phyloP scores from a whole-genome alignment of 1,284 basidiomycete species.

The Uromyces viciae-fabae region DNA sequence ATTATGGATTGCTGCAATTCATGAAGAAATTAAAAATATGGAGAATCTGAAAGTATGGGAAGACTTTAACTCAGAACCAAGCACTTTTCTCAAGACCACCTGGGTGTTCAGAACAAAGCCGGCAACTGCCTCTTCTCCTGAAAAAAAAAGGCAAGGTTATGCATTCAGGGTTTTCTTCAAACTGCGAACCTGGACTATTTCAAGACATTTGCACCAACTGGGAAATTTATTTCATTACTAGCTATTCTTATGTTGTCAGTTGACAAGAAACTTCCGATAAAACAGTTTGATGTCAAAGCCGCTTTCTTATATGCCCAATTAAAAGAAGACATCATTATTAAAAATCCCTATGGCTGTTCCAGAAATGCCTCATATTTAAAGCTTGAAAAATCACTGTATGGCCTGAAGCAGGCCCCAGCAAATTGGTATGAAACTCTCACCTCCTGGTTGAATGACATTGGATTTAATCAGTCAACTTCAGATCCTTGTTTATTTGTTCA shows the following conservation, averaged over 20 bases:
- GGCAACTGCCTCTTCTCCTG: constrained; percentile 53
- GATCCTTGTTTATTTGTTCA: no score
- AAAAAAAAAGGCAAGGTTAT: constrained; percentile 56
- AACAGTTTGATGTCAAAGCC: constrained; percentile 58
- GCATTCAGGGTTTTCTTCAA: constrained; percentile 59
- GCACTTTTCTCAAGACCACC: constrained; percentile 51
- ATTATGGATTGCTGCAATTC: background rate
- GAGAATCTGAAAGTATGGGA: background rate
- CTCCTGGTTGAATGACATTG: no score
- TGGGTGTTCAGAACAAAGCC: constrained; percentile 57
- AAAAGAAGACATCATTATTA: constrained; percentile 57
- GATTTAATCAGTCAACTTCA: no score
- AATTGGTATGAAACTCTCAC: no score
- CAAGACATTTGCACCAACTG: constrained; percentile 58
- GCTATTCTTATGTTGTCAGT: constrained; percentile 56
- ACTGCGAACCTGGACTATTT: constrained; percentile 57
- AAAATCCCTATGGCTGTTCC: constrained; percentile 51
- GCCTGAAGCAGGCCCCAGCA: no score
- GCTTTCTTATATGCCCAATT: constrained; percentile 58
- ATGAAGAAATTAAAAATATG: background rate
- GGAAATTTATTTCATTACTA: constrained; percentile 54
- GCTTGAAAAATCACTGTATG: constrained; percentile 8
- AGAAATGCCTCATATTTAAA: background rate
- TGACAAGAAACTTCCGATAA: constrained; percentile 52
- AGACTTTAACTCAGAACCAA: background rate